phyloP scores from a whole-genome alignment of 2,329 filamentous ascomycete genomes.

The Aspergillus phoenicis region DNA sequence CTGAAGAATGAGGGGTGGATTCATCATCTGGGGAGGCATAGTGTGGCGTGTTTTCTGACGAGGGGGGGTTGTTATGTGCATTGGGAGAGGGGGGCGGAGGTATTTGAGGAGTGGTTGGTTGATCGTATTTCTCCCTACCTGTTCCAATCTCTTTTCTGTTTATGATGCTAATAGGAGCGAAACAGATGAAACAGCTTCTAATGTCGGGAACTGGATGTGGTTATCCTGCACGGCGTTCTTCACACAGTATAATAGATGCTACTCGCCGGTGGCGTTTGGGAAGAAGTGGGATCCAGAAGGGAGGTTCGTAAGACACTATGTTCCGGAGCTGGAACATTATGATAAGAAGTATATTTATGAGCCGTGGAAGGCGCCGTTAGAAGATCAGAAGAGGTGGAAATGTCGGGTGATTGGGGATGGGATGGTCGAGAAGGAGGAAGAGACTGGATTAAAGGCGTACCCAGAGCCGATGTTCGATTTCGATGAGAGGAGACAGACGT shows the following conservation, averaged over 20 bases:
- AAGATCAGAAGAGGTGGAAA: slow-evolving; percentile 69
- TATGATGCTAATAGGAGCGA: neutral
- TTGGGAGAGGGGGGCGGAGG: slow-evolving; percentile 77
- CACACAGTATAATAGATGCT: slow-evolving; percentile 28
- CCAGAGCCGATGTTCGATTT: slow-evolving; percentile 82
- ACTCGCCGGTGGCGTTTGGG: slow-evolving; percentile 68
- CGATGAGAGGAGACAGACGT: slow-evolving; percentile 60
- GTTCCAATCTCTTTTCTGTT: no score
- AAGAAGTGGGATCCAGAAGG: slow-evolving; percentile 74
- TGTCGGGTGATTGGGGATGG: slow-evolving; percentile 63
- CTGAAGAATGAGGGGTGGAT: slow-evolving; percentile 74
- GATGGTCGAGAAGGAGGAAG: slow-evolving; percentile 35
- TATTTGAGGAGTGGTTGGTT: slow-evolving; percentile 75
- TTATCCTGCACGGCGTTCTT: slow-evolving; percentile 74
- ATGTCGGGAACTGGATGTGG: slow-evolving; percentile 48
- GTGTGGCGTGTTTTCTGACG: slow-evolving; percentile 80
- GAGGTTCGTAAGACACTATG: slow-evolving; percentile 63
- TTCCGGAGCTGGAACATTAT: slow-evolving; percentile 66
- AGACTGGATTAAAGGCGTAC: slow-evolving; percentile 56
- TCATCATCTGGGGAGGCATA: slow-evolving; percentile 74
- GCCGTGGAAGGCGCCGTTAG: slow-evolving; percentile 72
- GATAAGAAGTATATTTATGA: slow-evolving; percentile 75
- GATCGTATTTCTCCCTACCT: slow-evolving; percentile 52
- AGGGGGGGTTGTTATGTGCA: slow-evolving; percentile 75
- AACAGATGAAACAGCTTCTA: slow-evolving; percentile 31